Evolutionary conservation across 805 yeast species (phyloP).

Genomic region (Schizosaccharomyces japonicus): DNA sequence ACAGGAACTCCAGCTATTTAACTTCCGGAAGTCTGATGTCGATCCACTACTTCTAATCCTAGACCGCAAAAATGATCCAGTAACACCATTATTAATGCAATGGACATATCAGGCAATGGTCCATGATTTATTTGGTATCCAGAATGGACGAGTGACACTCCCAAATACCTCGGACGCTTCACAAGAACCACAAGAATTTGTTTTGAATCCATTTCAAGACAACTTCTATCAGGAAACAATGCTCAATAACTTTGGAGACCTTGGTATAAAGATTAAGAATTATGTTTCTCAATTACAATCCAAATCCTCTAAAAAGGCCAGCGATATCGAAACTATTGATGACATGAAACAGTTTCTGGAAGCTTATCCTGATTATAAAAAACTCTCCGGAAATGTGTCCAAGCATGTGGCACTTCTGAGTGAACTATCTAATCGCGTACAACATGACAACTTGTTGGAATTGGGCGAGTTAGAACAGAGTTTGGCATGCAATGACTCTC

Average conservation of each 20-base stretch:
- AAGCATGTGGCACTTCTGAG: constrained; percentile 80
- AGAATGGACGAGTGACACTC: constrained; percentile 55
- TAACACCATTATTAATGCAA: constrained; percentile 76
- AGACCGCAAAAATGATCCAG: constrained; percentile 74
- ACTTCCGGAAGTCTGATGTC: constrained; percentile 35
- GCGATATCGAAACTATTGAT: constrained; percentile 46
- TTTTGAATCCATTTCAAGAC: constrained; percentile 46
- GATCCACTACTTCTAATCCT: constrained; percentile 53
- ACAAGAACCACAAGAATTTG: constrained; percentile 39
- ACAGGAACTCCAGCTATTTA: constrained; percentile 33
- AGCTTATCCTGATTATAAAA: constrained; percentile 80
- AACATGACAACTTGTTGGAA: constrained; percentile 41
- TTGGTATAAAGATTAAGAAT: constrained; percentile 66
- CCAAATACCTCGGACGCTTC: constrained; percentile 30
- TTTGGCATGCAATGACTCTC: constrained; percentile 41
- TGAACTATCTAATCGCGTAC: constrained; percentile 58
- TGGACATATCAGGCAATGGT: constrained; percentile 99
- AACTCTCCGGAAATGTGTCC: constrained; percentile 63
- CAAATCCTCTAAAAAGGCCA: constrained; percentile 47
- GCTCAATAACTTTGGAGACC: constrained; percentile 82
- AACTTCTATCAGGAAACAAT: constrained; percentile 54
- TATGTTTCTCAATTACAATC: constrained; percentile 63
- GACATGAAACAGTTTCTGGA: constrained; percentile 83
- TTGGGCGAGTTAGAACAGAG: constrained; percentile 79
- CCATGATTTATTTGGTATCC: constrained; percentile 68